Evolutionary conservation across 2,329 filamentous ascomycete genomes (phyloP).

Genomic region (Apiospora hydei): DNA sequence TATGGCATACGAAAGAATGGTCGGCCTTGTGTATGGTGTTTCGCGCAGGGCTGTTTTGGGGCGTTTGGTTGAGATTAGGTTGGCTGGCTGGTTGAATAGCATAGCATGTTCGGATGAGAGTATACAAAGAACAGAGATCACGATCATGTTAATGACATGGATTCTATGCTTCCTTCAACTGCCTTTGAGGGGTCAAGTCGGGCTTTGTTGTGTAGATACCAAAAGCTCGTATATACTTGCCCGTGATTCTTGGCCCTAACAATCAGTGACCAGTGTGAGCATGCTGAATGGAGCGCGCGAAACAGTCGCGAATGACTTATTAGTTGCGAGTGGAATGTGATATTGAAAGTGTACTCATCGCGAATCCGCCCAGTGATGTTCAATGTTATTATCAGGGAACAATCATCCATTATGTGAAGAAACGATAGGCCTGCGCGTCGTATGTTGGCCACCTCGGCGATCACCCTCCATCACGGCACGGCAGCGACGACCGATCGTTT

Average conservation of each 20-base stretch:
- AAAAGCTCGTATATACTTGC: not conserved
- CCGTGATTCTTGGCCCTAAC: not conserved
- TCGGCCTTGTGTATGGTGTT: not conserved
- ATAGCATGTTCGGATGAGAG: not conserved
- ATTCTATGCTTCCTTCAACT: not conserved
- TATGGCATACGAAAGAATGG: not conserved
- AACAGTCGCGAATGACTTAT: not conserved
- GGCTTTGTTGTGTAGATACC: not conserved
- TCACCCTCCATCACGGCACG: not conserved
- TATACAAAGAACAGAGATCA: conserved; percentile 20
- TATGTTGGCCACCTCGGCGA: not conserved
- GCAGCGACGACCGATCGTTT: not conserved
- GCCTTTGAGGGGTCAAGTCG: too few relatives aligned
- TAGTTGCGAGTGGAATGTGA: too few relatives aligned
- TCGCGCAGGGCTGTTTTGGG: not conserved
- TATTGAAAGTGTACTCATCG: too few relatives aligned
- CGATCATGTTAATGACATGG: not conserved
- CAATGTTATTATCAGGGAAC: not conserved
- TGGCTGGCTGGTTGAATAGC: not conserved
- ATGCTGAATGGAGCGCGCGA: not conserved
- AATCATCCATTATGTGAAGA: not conserved
- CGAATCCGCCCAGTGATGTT: too few relatives aligned
- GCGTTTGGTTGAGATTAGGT: not conserved
- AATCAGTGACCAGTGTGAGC: not conserved
- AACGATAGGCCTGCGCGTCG: not conserved